Evolutionary conservation across 176 grass and related monocot genomes (phyloP), one percentile per base, ranked within the genome.

Genomic region (Juncus inflexus): DNA sequence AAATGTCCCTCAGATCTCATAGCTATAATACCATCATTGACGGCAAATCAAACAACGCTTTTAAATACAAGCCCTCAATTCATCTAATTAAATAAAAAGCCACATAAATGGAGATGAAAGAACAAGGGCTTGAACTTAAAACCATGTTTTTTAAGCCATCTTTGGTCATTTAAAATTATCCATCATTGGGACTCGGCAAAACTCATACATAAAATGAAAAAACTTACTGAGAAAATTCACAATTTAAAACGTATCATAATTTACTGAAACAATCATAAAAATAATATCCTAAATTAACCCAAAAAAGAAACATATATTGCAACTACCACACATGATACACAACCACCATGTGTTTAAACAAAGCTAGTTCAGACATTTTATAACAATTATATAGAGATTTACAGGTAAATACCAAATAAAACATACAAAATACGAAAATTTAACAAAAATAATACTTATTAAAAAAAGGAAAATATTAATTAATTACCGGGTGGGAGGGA

Each of bases 1-100:
- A 4, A 74, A 43, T 13, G 69, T 37, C 81, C 86, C 86, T 85
- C 86, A 4, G 86, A 89, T 89, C 86, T 89, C 86, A 89, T 89
- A 89, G 86, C 86, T 90, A 85, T 81, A 70, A 70, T 52, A 38
- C 78, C 78, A 89, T 85, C 86, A 81, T 42, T 15, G 86, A 75
- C 5, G 50, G 65, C 56, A 28, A 28, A 36, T 59, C 3, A 39
- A 72, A 5, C 45, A 57, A 53, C 42, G 14, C 60, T 57, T 89
- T 78, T 77, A 84, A 72, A 67, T 64, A 77, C 64, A 81, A 89
- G 68, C 64, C 73, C 69, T 63, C 38, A 3, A 5, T 6, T 58
- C 13, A 42, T 70, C 69, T 8, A 56, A 65, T 61, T 16, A 49
- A 83, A 47, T 1, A 47, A 28, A 28, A n/a, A 64, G 50, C 57